phyloP scores from a whole-genome alignment of 352 stramenopile genomes.

The Pythium volutum region DNA sequence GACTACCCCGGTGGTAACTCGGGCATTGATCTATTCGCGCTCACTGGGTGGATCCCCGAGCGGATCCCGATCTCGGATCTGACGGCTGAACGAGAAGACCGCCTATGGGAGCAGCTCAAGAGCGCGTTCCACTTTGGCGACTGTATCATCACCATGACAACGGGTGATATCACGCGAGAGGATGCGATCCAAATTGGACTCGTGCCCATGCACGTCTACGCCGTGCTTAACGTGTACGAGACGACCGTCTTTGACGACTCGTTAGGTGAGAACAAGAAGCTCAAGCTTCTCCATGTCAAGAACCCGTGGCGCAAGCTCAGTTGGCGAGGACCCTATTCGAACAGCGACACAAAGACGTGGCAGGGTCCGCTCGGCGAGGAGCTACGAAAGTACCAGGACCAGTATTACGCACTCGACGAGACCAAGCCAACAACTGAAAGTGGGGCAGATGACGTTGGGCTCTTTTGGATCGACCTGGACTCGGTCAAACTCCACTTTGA shows the following conservation, averaged over 20 bases:
- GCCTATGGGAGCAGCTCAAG: conserved; percentile 90
- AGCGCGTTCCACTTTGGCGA: conserved; percentile 94
- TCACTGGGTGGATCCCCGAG: conserved; percentile 98
- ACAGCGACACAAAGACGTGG: conserved; percentile 53
- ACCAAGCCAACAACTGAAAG: conserved; percentile 4
- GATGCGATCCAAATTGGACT: conserved; percentile 87
- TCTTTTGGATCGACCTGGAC: conserved; percentile 96
- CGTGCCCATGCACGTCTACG: conserved; percentile 96
- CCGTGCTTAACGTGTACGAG: conserved; percentile 92
- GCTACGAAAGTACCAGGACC: conserved; percentile 47
- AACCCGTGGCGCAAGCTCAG: conserved; percentile 94
- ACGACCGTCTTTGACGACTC: conserved; percentile 28
- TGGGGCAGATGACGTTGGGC: conserved; percentile 87
- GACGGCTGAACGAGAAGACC: conserved; percentile 33
- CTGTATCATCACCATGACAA: conserved; percentile 97
- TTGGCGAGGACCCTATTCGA: conserved; percentile 86
- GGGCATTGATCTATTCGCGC: conserved; percentile 96
- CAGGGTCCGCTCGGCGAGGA: conserved; percentile 52
- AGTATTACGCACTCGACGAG: conserved; percentile 40
- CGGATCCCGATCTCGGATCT: conserved; percentile 70
- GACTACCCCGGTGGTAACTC: conserved; percentile 97
- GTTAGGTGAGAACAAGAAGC: conserved; percentile 34
- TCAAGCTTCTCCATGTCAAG: conserved; percentile 92
- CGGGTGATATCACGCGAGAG: conserved; percentile 73
- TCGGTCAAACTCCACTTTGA: conserved; percentile 92